Evolutionary conservation across 306 rosid species (phyloP), one percentile per base, ranked within the genome.

Genomic region (Ziziphus jujuba): DNA sequence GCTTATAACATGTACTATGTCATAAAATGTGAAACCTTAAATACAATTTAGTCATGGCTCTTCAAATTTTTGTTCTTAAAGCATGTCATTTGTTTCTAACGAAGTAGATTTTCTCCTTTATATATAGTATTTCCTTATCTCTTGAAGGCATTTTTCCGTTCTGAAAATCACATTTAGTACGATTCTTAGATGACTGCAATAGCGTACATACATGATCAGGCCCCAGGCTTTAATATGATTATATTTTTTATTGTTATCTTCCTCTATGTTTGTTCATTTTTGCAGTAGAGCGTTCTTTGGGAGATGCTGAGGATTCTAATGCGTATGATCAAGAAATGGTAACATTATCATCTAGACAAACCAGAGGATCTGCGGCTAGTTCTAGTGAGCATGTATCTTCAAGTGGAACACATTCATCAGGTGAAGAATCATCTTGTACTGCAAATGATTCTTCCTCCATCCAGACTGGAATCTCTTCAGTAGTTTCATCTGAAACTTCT

Each of bases 281-380:
- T 85, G 72, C 89, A 95, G 95, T 83, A 49, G 96, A 90, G 76
- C 70, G 59, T 56, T 82, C 86, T n/a, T 60, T 81, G 36, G 48
- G 79, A 56, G 45, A 63, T 70, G 59, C 74, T 43, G 75, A 33
- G 68, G 74, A 55, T 81, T 71, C 89, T 50, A 47, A 24, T 63
- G 43, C 40, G 65, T 50, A 28, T 48, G 82, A 59, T 64, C 82
- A 72, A 66, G 90, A 85, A 59, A 58, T 80, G 43, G 75, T 56
- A 54, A 54, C 82, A 7, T 70, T 80, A 72, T 19, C 84, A 67
- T 69, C 82, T 53, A 78, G 63, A 68, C 84, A 71, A 70, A 49
- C 72, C 64, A 61, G 65, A 61, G 79, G 67, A 56, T 52, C 81
- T 72, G 56, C 69, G 56, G 68, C 75, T 71, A 73, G 72, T 69